Conservation (phyloP, 1,284 basidiomycete genomes). For the Papiliotrema flavescens region DNA sequence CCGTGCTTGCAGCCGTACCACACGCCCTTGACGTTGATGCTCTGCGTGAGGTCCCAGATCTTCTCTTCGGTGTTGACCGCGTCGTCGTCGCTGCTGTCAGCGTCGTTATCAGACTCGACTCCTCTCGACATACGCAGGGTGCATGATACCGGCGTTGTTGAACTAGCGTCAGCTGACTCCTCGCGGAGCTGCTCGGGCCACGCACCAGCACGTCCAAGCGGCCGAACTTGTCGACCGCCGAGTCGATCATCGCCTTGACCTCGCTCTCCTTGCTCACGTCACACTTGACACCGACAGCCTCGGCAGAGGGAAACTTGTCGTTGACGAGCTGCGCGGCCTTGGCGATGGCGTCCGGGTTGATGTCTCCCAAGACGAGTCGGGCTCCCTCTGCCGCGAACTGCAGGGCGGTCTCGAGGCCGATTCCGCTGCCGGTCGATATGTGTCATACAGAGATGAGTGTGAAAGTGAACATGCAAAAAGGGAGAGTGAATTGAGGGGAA, state of each 20-base stretch:
- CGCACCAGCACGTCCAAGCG: slow-evolving; percentile 86
- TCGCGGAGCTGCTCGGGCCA: not conserved
- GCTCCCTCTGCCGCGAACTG: slow-evolving; percentile 92
- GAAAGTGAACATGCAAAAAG: not conserved
- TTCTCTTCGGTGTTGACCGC: slow-evolving; percentile 92
- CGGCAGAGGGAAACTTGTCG: slow-evolving; percentile 63
- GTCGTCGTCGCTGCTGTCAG: slow-evolving; percentile 65
- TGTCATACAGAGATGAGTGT: not conserved
- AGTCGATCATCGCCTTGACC: slow-evolving; percentile 74
- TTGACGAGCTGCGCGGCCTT: slow-evolving; percentile 64
- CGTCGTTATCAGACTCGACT: not conserved
- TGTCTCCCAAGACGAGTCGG: slow-evolving; percentile 77
- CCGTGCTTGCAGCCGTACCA: slow-evolving; percentile 99
- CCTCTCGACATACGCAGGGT: slow-evolving; percentile 56
- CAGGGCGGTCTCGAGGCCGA: slow-evolving; percentile 87
- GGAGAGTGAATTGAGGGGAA: not conserved
- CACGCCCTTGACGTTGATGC: slow-evolving; percentile 94
- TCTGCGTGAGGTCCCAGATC: slow-evolving; percentile 92
- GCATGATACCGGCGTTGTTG: slow-evolving; percentile 96
- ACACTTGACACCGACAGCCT: slow-evolving; percentile 68
- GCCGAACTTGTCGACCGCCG: slow-evolving; percentile 77
- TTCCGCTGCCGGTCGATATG: slow-evolving; percentile 55
- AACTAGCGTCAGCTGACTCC: slow-evolving; percentile 55
- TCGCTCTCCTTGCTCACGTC: slow-evolving; percentile 88
- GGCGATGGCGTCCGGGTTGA: slow-evolving; percentile 74